Conservation (phyloP, 768 basidiomycete genomes). For the Boletus pseudo-olivaceus region DNA sequence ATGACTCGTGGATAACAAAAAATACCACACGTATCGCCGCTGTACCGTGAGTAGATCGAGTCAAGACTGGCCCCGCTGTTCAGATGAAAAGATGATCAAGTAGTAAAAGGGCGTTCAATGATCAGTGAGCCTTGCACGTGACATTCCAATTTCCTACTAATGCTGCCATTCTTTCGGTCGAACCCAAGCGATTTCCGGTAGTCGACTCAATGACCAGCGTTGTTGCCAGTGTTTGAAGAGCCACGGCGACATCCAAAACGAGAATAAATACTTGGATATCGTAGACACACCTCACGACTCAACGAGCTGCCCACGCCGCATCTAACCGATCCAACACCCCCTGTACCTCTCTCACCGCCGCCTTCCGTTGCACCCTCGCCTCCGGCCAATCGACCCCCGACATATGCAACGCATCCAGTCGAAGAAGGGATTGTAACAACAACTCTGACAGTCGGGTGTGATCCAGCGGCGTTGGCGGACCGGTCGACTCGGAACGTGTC, state of each 20-base stretch:
- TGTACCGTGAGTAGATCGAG: not conserved
- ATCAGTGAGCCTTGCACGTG: not conserved
- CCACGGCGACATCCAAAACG: not conserved
- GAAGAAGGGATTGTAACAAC: slow-evolving; percentile 81
- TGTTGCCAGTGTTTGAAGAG: not conserved
- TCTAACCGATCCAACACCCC: slow-evolving; percentile 77
- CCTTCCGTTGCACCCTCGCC: slow-evolving; percentile 78
- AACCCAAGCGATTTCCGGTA: not conserved
- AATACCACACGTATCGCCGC: not conserved
- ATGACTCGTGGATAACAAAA: not conserved
- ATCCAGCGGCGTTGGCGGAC: slow-evolving; percentile 26
- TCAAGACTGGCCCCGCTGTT: not conserved
- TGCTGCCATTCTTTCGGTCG: not conserved
- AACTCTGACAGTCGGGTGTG: slow-evolving; percentile 71
- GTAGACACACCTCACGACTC: not conserved
- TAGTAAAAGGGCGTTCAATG: not conserved
- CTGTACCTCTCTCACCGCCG: slow-evolving; percentile 85
- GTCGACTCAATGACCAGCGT: no score
- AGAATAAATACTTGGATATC: not conserved
- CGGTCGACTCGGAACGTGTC: not conserved
- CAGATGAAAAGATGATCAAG: not conserved
- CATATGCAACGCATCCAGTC: slow-evolving; percentile 71
- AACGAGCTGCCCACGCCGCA: slow-evolving; percentile 51
- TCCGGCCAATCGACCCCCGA: slow-evolving; percentile 73
- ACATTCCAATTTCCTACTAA: not conserved